These are phyloP conservation scores for Hypoxylon rickii DNA, from an alignment of 495 filamentous ascomycete species.

Conservation along the genomic window DNA sequence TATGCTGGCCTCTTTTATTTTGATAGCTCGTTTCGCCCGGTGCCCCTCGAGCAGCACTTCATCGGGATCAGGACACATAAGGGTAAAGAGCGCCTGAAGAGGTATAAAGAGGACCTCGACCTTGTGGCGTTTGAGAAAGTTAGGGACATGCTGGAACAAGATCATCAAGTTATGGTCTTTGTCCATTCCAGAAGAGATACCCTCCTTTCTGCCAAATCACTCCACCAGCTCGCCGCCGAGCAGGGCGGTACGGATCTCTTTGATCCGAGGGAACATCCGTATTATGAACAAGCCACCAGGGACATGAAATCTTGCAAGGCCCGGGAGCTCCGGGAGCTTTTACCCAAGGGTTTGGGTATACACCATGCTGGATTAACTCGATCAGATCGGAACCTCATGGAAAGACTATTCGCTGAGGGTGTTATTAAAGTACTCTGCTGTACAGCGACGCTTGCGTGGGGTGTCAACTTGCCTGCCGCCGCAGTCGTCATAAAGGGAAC, in stretches of 20 bases:
- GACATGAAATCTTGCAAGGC: slow-evolving; percentile 85
- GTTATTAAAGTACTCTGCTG: slow-evolving; percentile 95
- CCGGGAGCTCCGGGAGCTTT: slow-evolving; percentile 82
- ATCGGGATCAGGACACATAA: slow-evolving; percentile 72
- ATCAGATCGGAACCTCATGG: slow-evolving; percentile 90
- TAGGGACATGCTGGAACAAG: slow-evolving; percentile 82
- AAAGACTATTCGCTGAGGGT: slow-evolving; percentile 85
- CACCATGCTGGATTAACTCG: slow-evolving; percentile 96
- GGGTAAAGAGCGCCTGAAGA: slow-evolving; percentile 79
- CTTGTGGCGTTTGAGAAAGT: slow-evolving; percentile 88
- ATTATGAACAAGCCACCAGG: slow-evolving; percentile 72
- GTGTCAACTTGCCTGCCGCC: slow-evolving; percentile 96
- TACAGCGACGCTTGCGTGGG: slow-evolving; percentile 97
- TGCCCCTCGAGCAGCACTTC: slow-evolving; percentile 97
- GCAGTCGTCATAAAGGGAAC: slow-evolving; percentile 98
- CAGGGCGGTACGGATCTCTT: slow-evolving; percentile 77
- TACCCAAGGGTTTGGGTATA: slow-evolving; percentile 87
- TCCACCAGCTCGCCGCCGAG: slow-evolving; percentile 85
- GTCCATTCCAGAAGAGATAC: slow-evolving; percentile 97
- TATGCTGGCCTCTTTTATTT: slow-evolving; percentile 96
- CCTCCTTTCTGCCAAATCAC: slow-evolving; percentile 78
- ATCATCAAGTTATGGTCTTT: slow-evolving; percentile 98
- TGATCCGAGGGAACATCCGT: slow-evolving; percentile 70
- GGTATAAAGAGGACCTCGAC: slow-evolving; percentile 87
- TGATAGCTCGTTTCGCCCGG: slow-evolving; percentile 91